phyloP scores from a whole-genome alignment of 768 basidiomycete species.

The Hericium erinaceus region DNA sequence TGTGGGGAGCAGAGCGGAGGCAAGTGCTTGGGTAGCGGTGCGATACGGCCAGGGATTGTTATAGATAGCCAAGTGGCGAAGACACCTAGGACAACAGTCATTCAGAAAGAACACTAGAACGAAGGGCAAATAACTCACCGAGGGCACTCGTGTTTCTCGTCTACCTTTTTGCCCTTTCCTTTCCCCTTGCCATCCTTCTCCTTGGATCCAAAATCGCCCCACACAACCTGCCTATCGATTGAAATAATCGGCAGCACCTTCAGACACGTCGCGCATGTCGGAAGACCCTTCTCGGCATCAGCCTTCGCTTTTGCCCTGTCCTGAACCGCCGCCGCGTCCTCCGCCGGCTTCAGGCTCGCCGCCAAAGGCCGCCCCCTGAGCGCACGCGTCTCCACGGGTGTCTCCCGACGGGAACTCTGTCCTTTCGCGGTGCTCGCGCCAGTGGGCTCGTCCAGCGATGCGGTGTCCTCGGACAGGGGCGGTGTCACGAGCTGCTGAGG shows the following conservation, averaged over 20 bases:
- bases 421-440: slow-evolving; percentile 5
- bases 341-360: background rate
- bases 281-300: slow-evolving; percentile 19
- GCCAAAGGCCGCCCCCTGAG: background rate
- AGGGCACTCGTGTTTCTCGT: slow-evolving; percentile 53
- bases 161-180: slow-evolving; percentile 24
- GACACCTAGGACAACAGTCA: slow-evolving; percentile 38
- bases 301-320: background rate
- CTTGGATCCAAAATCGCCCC: slow-evolving; percentile 50
- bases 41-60: slow-evolving; percentile 63
- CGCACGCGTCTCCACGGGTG: background rate
- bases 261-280: slow-evolving; percentile 62
- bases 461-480: slow-evolving; percentile 36
- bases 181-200: slow-evolving; percentile 40
- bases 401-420: background rate
- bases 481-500: slow-evolving; percentile 37
- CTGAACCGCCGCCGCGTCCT: slow-evolving; percentile 8
- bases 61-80: slow-evolving; percentile 77
- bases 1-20: slow-evolving; percentile 30
- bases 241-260: slow-evolving; percentile 70
- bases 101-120: background rate
- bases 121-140: slow-evolving; percentile 33
- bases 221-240: slow-evolving; percentile 65
- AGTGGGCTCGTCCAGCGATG: slow-evolving; percentile 22
- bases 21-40: slow-evolving; percentile 32